Evolutionary conservation across 805 yeast genomes (phyloP).

Genomic region (Metschnikowia orientalis): DNA sequence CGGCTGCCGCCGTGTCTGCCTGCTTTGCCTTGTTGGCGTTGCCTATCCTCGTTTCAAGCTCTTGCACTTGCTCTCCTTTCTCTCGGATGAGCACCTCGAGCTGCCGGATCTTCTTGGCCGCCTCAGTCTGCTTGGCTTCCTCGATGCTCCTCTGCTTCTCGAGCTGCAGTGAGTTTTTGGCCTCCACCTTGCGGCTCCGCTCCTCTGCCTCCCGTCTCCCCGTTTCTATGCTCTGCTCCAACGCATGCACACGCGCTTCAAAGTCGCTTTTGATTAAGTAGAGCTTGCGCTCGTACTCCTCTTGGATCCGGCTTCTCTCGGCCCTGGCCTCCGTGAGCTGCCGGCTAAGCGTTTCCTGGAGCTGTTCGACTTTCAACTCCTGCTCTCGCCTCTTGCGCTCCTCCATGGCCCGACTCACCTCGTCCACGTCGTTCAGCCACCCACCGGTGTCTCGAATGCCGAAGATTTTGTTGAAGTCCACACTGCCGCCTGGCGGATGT

Average conservation of each 20-base stretch:
- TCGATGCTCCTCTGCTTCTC: slow-evolving; percentile 3
- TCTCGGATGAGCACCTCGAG: background rate
- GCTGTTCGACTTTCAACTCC: slow-evolving; percentile 2
- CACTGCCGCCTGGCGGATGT: no score
- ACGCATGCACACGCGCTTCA: slow-evolving; percentile 8
- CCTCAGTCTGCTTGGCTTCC: slow-evolving; percentile 2
- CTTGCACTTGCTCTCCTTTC: slow-evolving; percentile 2
- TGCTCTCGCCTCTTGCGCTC: background rate
- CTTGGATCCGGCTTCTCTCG: background rate
- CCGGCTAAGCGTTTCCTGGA: slow-evolving; percentile 1
- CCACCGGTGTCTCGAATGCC: slow-evolving; percentile 2
- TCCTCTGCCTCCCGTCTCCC: slow-evolving; percentile 4
- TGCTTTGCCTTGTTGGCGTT: background rate
- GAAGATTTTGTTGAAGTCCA: slow-evolving; percentile 3
- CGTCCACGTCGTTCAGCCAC: slow-evolving; percentile 1
- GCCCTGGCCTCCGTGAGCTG: slow-evolving; percentile 5
- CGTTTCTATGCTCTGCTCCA: slow-evolving; percentile 5
- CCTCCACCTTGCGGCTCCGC: slow-evolving; percentile 1
- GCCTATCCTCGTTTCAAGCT: background rate
- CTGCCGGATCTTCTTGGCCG: slow-evolving; percentile 1
- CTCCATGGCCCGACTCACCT: slow-evolving; percentile 3
- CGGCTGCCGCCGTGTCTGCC: background rate
- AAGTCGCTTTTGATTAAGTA: slow-evolving; percentile 6
- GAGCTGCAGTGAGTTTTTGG: slow-evolving; percentile 2
- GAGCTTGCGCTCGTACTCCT: slow-evolving; percentile 11